Evolutionary conservation across 78 protist species (phyloP).

Genomic region (Acrasis kona): DNA sequence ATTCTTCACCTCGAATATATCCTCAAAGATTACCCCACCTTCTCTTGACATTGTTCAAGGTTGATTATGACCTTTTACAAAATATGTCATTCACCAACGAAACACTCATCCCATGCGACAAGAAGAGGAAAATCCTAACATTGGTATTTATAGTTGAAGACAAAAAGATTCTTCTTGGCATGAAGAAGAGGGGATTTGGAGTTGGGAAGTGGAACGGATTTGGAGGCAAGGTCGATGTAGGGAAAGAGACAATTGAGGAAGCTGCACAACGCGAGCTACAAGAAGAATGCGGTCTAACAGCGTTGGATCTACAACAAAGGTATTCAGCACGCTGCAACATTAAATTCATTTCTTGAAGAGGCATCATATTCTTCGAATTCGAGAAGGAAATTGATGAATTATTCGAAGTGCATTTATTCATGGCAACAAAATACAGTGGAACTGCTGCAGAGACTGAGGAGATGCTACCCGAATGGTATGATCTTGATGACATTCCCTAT

Average conservation of each 20-base stretch:
- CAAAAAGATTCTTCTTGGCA: slow-evolving; percentile 32
- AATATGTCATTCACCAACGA: too few species aligned
- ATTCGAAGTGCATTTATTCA: slow-evolving; percentile 9
- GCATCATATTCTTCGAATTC: slow-evolving; percentile 3
- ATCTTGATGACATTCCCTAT: slow-evolving; percentile 11
- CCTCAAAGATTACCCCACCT: too few species aligned
- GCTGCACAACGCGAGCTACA: slow-evolving; percentile 36
- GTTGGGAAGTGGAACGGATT: slow-evolving; percentile 40
- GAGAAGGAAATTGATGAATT: neutral
- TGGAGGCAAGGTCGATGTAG: slow-evolving; percentile 52
- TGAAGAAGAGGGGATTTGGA: slow-evolving; percentile 57
- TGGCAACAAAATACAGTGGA: slow-evolving; percentile 3
- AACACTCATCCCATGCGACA: neutral
- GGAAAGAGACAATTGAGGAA: slow-evolving; percentile 30
- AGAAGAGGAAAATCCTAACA: neutral
- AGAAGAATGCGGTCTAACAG: slow-evolving; percentile 40
- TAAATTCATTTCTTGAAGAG: too few species aligned
- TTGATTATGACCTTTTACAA: too few species aligned
- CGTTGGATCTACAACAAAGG: neutral
- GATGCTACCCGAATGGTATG: slow-evolving; percentile 41
- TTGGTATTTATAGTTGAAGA: neutral
- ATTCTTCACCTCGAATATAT: too few species aligned
- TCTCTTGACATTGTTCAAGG: too few species aligned
- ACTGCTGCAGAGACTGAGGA: slow-evolving; percentile 31
- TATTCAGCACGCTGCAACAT: too few species aligned